Percentiles rank a stretch among this genome's conserved stretches.
These are phyloP conservation scores for Gentiana straminea DNA, from an alignment of 257 asterid genomes.

Conservation along the genomic window DNA sequence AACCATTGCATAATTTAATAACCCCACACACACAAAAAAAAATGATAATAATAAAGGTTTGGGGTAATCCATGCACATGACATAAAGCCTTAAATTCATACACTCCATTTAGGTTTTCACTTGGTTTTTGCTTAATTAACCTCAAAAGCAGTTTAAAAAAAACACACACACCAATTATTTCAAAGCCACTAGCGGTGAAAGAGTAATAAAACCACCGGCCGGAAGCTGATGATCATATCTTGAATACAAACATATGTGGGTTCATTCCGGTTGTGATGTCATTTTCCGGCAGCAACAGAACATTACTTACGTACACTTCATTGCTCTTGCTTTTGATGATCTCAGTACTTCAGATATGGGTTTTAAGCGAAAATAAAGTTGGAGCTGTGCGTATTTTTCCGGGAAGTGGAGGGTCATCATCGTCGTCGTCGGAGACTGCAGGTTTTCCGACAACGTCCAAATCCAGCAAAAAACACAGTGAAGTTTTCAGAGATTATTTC, in stretches of 20 bases:
- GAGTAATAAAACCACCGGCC: slow-evolving; percentile 3
- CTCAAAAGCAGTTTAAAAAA: background rate
- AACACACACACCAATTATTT: background rate
- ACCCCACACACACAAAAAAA: no score
- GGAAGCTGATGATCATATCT: slow-evolving; percentile 6
- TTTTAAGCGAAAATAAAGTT: slow-evolving; percentile 21
- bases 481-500: slow-evolving; percentile 34
- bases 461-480: slow-evolving; percentile 25
- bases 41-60: background rate
- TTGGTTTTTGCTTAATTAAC: slow-evolving; percentile 2
- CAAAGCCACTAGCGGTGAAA: slow-evolving; percentile 2
- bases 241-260: slow-evolving; percentile 28
- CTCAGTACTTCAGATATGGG: slow-evolving; percentile 28
- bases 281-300: slow-evolving; percentile 41
- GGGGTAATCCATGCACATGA: slow-evolving; percentile 21
- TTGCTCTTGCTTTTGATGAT: slow-evolving; percentile 23
- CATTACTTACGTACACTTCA: slow-evolving; percentile 16
- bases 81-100: slow-evolving; percentile 40
- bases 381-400: slow-evolving; percentile 52
- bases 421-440: background rate
- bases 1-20: no score
- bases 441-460: background rate
- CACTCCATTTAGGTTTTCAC: slow-evolving; percentile 12
- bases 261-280: slow-evolving; percentile 34
- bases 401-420: slow-evolving; percentile 10